Conservation (phyloP, 2,329 filamentous ascomycete species). For the Sphaerulina vaccinii region DNA sequence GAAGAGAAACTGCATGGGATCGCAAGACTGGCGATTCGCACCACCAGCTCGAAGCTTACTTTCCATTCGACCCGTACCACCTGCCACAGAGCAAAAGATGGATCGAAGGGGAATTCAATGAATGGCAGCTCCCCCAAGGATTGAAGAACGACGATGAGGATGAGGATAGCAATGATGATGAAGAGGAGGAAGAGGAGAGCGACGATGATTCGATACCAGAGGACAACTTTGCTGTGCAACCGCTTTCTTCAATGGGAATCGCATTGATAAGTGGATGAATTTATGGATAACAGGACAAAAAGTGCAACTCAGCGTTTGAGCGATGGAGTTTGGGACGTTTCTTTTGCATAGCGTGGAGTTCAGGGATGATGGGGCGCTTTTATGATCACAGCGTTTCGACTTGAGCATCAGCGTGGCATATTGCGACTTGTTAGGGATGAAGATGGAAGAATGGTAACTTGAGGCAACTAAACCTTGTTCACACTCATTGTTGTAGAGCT, state of each 20-base stretch:
- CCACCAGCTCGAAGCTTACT: constrained; percentile 88
- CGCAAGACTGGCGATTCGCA: constrained; percentile 68
- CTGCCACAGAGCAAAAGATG: constrained; percentile 82
- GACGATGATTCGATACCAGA: constrained; percentile 31
- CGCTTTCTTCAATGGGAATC: constrained; percentile 14
- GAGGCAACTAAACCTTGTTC: too few relatives aligned
- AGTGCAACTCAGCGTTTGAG: constrained; percentile 19
- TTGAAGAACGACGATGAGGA: constrained; percentile 56
- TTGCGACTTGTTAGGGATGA: background rate
- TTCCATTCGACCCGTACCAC: constrained; percentile 96
- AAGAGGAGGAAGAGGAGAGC: constrained; percentile 29
- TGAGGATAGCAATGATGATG: constrained; percentile 45
- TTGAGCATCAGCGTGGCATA: constrained; percentile 23
- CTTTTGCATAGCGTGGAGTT: constrained; percentile 24
- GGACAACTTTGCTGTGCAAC: constrained; percentile 23
- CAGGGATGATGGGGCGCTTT: constrained; percentile 23
- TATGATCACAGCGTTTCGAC: constrained; percentile 22
- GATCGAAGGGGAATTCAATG: constrained; percentile 80
- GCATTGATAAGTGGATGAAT: constrained; percentile 21
- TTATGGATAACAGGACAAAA: constrained; percentile 16
- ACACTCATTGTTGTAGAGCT: too few relatives aligned
- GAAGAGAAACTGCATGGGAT: constrained; percentile 55
- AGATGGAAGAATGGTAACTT: background rate
- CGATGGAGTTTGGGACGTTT: constrained; percentile 15
- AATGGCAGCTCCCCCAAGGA: constrained; percentile 72